phyloP scores from a whole-genome alignment of 139 green algal species.

The Chlorella ohadii region DNA sequence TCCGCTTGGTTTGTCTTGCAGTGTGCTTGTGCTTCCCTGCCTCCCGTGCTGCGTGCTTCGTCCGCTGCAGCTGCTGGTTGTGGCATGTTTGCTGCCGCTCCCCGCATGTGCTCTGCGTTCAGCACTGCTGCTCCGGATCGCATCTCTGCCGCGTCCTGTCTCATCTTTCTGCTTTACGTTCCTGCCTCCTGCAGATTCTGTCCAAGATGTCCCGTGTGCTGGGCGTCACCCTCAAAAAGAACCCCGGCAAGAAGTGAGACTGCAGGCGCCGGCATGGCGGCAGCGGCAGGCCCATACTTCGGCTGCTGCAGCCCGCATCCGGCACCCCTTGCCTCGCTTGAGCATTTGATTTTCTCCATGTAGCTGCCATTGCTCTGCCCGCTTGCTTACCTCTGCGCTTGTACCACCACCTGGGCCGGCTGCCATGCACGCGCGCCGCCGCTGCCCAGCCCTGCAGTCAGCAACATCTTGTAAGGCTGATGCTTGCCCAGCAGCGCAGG shows the following conservation, averaged over 20 bases:
- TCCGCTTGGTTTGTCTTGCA: too few species aligned
- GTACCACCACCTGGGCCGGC: too few species aligned
- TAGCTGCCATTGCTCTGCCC: too few species aligned
- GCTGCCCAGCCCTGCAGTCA: too few species aligned
- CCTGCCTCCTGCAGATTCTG: conserved; percentile 71
- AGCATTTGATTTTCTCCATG: too few species aligned
- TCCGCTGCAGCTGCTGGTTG: neutral
- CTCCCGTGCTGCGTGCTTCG: neutral
- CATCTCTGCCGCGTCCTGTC: neutral
- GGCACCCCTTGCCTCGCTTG: neutral
- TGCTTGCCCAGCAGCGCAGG: too few species aligned
- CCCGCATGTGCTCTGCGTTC: too few species aligned
- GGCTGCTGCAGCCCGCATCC: neutral
- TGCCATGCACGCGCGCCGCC: too few species aligned
- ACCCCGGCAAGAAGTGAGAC: conserved; percentile 58
- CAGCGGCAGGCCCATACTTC: neutral
- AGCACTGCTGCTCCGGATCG: too few species aligned
- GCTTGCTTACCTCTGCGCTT: too few species aligned
- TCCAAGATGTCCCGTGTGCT: conserved; percentile 91
- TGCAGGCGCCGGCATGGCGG: neutral
- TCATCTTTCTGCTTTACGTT: neutral
- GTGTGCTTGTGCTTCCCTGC: neutral
- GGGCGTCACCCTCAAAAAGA: conserved; percentile 75
- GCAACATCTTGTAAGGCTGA: too few species aligned
- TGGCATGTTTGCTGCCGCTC: too few species aligned